These are phyloP conservation scores for Colletotrichum somersetense DNA, from an alignment of 2,329 filamentous ascomycete species.

Conservation along the genomic window DNA sequence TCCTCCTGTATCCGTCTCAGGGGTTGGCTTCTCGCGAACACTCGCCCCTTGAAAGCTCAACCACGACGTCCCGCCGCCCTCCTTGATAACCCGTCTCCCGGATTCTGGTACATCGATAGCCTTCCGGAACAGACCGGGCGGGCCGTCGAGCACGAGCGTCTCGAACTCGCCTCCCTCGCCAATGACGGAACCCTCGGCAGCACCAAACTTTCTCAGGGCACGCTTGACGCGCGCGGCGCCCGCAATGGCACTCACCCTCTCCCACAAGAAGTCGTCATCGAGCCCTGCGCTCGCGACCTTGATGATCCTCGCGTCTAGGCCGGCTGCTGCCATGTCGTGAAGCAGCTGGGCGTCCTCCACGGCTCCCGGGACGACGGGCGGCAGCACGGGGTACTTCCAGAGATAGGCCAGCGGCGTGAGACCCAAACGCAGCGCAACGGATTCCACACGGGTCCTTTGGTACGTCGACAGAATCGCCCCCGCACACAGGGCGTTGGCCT, in stretches of 20 bases:
- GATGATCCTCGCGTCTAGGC: constrained; percentile 90
- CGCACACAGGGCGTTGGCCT: constrained; percentile 87
- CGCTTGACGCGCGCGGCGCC: constrained; percentile 62
- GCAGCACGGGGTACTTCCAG: constrained; percentile 89
- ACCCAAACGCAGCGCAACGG: constrained; percentile 85
- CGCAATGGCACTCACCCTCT: constrained; percentile 74
- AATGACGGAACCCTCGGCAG: constrained; percentile 77
- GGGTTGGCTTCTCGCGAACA: constrained; percentile 59
- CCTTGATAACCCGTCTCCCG: constrained; percentile 66
- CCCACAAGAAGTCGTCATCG: constrained; percentile 84
- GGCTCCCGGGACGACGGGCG: constrained; percentile 55
- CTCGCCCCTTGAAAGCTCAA: constrained; percentile 71
- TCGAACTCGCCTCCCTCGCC: constrained; percentile 98
- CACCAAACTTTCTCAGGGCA: constrained; percentile 76
- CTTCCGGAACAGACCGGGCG: constrained; percentile 77
- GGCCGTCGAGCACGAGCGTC: constrained; percentile 88
- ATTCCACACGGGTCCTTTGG: constrained; percentile 95
- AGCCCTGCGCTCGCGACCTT: constrained; percentile 95
- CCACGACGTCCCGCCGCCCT: constrained; percentile 84
- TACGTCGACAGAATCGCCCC: constrained; percentile 96
- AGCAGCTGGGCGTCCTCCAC: constrained; percentile 71
- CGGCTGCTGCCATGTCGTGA: constrained; percentile 82
- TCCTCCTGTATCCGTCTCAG: constrained; percentile 32
- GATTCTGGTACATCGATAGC: constrained; percentile 72
- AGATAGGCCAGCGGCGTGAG: constrained; percentile 87